phyloP scores from a whole-genome alignment of 768 basidiomycete genomes.

The Termitomyces sp. region DNA sequence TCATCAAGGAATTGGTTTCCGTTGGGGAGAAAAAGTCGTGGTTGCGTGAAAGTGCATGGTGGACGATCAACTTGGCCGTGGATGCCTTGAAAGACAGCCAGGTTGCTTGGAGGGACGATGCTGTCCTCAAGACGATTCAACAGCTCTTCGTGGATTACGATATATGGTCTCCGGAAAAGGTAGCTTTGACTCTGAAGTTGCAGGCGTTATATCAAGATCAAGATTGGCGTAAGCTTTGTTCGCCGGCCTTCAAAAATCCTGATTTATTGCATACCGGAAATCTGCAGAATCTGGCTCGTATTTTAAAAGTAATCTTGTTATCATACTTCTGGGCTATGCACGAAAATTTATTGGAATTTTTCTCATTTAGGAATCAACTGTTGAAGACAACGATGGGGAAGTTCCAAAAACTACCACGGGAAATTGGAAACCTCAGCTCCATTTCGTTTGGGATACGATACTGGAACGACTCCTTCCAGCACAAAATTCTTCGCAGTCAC shows the following conservation, averaged over 20 bases:
- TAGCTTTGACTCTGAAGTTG: slow-evolving; percentile 72
- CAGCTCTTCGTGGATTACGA: slow-evolving; percentile 48
- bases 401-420: slow-evolving; percentile 43
- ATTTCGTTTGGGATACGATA: slow-evolving; percentile 87
- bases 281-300: slow-evolving; percentile 61
- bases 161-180: slow-evolving; percentile 83
- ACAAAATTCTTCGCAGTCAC: slow-evolving; percentile 25
- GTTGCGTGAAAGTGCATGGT: slow-evolving; percentile 90
- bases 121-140: slow-evolving; percentile 42
- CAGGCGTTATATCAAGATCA: slow-evolving; percentile 53
- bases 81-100: slow-evolving; percentile 52
- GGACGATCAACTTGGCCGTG: slow-evolving; percentile 62
- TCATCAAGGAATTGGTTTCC: slow-evolving; percentile 53
- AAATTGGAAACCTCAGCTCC: slow-evolving; percentile 85
- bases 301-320: slow-evolving; percentile 61
- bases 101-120: slow-evolving; percentile 68
- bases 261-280: slow-evolving; percentile 70
- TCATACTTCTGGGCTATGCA: background rate
- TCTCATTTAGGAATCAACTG: slow-evolving; percentile 44
- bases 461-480: slow-evolving; percentile 67
- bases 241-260: slow-evolving; percentile 72
- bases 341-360: slow-evolving; percentile 9
- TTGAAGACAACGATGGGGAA: slow-evolving; percentile 47
- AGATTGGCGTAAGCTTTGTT: slow-evolving; percentile 60
- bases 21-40: slow-evolving; percentile 85